A percentile compares a stretch with the other conserved stretches of the same genome.
Evolutionary conservation across 495 filamentous ascomycete genomes (phyloP).

Genomic region (Sphaerosporella brunnea): DNA sequence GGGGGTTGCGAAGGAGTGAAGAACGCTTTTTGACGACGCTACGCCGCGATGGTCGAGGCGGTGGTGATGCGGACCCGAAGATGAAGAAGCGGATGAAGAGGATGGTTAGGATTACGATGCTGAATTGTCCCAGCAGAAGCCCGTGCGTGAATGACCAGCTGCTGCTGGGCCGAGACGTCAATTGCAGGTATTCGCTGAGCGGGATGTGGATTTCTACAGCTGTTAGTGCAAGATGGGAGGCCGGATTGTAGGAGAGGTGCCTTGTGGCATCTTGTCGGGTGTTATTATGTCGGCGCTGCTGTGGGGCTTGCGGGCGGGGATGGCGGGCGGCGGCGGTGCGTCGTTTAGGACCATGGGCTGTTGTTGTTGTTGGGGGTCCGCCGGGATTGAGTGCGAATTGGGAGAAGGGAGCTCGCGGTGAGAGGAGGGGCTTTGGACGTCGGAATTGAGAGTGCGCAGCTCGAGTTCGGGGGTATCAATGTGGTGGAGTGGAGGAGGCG

Average conservation of each 20-base stretch:
- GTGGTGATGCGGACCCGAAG: slow-evolving; percentile 60
- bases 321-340: neutral
- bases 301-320: neutral
- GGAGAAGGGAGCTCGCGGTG: too few species aligned
- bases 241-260: neutral
- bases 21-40: slow-evolving; percentile 56
- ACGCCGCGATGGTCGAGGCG: slow-evolving; percentile 37
- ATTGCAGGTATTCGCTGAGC: slow-evolving; percentile 21
- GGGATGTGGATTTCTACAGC: slow-evolving; percentile 22
- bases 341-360: too few species aligned
- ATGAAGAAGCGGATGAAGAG: slow-evolving; percentile 99
- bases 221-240: neutral
- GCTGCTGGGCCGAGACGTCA: slow-evolving; percentile 18
- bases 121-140: slow-evolving; percentile 81
- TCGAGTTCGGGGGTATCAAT: too few species aligned
- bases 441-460: too few species aligned
- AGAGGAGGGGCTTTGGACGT: too few species aligned
- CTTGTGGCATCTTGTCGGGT: slow-evolving; percentile 19
- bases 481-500: too few species aligned
- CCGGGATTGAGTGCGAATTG: too few species aligned
- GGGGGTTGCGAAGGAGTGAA: slow-evolving; percentile 48
- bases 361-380: too few species aligned
- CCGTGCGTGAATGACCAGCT: slow-evolving; percentile 86
- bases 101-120: slow-evolving; percentile 71
- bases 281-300: too few species aligned